phyloP scores from a whole-genome alignment of 2,329 filamentous ascomycete species.

The Tolypocladium paradoxum region DNA sequence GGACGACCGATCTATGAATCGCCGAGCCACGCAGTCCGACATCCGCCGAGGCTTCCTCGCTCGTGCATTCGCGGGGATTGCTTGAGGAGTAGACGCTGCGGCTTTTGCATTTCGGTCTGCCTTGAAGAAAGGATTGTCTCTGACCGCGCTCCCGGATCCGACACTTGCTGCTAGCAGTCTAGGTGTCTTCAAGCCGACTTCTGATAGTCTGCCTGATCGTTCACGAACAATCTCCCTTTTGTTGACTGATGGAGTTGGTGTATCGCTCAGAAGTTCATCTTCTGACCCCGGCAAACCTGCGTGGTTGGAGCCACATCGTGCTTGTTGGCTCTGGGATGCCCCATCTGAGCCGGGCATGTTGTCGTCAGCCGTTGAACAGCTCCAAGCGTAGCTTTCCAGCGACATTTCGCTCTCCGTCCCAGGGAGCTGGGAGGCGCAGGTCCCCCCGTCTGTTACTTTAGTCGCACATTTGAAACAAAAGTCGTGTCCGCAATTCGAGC shows the following conservation, averaged over 20 bases:
- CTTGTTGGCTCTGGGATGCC: neutral
- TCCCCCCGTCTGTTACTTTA: constrained; percentile 15
- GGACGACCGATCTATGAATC: constrained; percentile 6
- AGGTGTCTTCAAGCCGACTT: neutral
- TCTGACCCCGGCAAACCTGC: neutral
- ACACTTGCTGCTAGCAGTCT: neutral
- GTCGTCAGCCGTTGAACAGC: neutral
- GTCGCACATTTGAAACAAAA: constrained; percentile 36
- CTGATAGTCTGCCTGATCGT: neutral
- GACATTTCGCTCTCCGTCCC: neutral
- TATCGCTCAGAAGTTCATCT: neutral
- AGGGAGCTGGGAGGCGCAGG: neutral
- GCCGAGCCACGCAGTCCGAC: constrained; percentile 20
- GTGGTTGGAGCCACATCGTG: neutral
- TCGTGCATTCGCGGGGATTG: constrained; percentile 9
- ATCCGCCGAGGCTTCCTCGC: constrained; percentile 9
- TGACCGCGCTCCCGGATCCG: constrained; percentile 7
- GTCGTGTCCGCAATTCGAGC: constrained; percentile 38
- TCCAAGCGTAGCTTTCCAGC: neutral
- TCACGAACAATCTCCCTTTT: neutral
- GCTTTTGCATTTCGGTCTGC: constrained; percentile 16
- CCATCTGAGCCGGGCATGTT: neutral
- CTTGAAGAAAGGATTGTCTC: constrained; percentile 21
- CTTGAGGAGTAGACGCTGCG: constrained; percentile 10
- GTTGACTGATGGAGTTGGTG: neutral